A percentile compares a stretch with the other conserved stretches of the same genome.
Conservation (phyloP, 805 yeast species). For the Myxozyma mucilagina region DNA sequence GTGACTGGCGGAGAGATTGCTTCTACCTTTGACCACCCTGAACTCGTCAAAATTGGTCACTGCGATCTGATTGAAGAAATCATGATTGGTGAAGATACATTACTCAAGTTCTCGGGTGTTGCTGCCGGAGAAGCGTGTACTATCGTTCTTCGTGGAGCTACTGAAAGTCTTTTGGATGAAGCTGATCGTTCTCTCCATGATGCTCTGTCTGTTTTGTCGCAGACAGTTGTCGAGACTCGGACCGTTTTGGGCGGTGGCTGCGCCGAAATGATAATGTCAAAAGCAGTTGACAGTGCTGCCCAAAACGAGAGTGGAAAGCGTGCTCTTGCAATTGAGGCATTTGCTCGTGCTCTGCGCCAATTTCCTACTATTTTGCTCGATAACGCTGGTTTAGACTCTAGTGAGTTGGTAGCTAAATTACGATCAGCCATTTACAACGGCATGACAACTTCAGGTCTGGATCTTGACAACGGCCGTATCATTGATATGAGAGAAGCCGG, state of each 20-base stretch:
- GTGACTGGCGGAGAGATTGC: constrained; percentile 99
- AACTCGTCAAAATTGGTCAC: constrained; percentile 77
- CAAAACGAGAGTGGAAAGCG: constrained; percentile 91
- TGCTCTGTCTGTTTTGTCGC: constrained; percentile 91
- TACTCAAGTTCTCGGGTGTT: constrained; percentile 93
- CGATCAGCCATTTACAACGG: constrained; percentile 92
- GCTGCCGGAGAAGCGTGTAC: constrained; percentile 96
- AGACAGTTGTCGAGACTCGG: constrained; percentile 88
- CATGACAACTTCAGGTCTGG: constrained; percentile 86
- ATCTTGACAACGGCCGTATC: constrained; percentile 76
- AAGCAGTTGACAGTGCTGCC: constrained; percentile 90
- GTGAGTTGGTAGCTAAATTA: constrained; percentile 85
- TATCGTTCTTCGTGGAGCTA: constrained; percentile 93
- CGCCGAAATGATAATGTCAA: constrained; percentile 94
- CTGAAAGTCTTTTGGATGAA: constrained; percentile 93
- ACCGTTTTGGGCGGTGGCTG: constrained; percentile 95
- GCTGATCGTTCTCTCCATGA: constrained; percentile 97
- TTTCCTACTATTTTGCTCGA: constrained; percentile 94
- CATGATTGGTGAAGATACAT: constrained; percentile 87
- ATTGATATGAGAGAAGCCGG: constrained; percentile 96
- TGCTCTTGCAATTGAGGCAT: constrained; percentile 90
- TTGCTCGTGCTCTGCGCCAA: constrained; percentile 90
- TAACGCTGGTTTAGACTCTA: constrained; percentile 94
- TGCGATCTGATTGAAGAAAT: constrained; percentile 91
- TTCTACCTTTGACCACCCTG: constrained; percentile 93